Conservation (phyloP, 148 eudicot species). For the Rhododendron ferrugineum region DNA sequence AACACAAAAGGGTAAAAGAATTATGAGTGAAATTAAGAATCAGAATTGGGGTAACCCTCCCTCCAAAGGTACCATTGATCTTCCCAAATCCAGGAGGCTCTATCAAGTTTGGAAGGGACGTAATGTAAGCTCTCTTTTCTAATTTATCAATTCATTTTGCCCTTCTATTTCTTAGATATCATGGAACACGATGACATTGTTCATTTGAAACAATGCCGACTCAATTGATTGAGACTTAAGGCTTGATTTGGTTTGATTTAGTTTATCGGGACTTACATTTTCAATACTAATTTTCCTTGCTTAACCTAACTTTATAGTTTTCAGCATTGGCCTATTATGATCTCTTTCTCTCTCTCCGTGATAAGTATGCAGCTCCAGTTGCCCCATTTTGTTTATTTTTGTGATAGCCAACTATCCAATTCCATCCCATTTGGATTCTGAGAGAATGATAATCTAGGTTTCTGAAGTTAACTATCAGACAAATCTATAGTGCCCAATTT, state of each 20-base stretch:
- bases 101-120: constrained; percentile 86
- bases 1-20: background rate
- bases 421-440: background rate
- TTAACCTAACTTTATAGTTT: background rate
- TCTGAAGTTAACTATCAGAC: background rate
- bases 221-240: background rate
- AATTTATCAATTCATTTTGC: background rate
- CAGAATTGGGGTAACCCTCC: constrained; percentile 21
- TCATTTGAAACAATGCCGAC: background rate
- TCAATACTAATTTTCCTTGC: background rate
- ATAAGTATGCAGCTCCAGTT: background rate
- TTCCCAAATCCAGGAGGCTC: constrained; percentile 41
- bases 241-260: background rate
- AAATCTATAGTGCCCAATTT: background rate
- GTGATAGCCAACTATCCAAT: background rate
- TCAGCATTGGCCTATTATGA: background rate
- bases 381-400: background rate
- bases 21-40: constrained; percentile 12
- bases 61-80: constrained; percentile 23
- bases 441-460: background rate
- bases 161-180: background rate
- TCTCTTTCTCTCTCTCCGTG: background rate
- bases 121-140: constrained; percentile 41
- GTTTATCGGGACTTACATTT: background rate
- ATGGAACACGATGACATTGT: background rate